A percentile compares a stretch with the other conserved stretches of the same genome.
Evolutionary conservation across 1,139 yeast genomes (phyloP).

Genomic region (Hansenula sp.): DNA sequence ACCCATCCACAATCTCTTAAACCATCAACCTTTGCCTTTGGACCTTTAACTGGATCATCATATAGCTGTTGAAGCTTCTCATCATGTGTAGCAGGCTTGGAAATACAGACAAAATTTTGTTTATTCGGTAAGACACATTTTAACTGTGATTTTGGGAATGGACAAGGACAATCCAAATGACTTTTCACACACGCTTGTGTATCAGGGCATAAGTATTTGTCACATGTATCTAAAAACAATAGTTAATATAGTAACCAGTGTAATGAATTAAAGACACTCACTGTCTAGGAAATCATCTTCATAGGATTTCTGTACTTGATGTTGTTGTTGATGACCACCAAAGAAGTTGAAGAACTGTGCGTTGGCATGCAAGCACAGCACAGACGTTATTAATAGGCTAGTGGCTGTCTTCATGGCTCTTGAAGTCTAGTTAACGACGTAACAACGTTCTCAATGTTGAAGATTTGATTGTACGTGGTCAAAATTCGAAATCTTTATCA

Average conservation of each 20-base stretch:
- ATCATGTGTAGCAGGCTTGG: conserved; percentile 59
- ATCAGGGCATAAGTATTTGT: conserved; percentile 74
- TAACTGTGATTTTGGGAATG: conserved; percentile 78
- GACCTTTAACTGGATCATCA: conserved; percentile 48
- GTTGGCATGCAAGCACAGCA: conserved; percentile 4
- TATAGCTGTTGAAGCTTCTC: conserved; percentile 30
- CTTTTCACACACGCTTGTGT: conserved; percentile 71
- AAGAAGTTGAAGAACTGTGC: conserved; percentile 25
- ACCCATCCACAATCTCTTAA: conserved; percentile 82
- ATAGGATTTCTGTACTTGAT: conserved; percentile 31
- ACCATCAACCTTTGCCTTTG: conserved; percentile 46
- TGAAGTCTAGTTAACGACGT: too few relatives aligned
- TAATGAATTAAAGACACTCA: neutral
- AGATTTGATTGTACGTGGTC: neutral
- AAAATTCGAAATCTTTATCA: neutral
- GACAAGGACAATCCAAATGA: conserved; percentile 82
- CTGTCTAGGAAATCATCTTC: conserved; percentile 33
- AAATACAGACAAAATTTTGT: conserved; percentile 66
- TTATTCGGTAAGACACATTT: conserved; percentile 74
- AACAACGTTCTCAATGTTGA: too few relatives aligned
- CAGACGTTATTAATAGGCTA: neutral
- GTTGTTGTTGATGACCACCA: conserved; percentile 32
- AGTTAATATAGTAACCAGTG: neutral
- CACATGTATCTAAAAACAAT: conserved; percentile 38
- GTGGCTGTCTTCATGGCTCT: neutral